phyloP scores from a whole-genome alignment of 805 yeast species.

The Schizosaccharomyces cryophilus region DNA sequence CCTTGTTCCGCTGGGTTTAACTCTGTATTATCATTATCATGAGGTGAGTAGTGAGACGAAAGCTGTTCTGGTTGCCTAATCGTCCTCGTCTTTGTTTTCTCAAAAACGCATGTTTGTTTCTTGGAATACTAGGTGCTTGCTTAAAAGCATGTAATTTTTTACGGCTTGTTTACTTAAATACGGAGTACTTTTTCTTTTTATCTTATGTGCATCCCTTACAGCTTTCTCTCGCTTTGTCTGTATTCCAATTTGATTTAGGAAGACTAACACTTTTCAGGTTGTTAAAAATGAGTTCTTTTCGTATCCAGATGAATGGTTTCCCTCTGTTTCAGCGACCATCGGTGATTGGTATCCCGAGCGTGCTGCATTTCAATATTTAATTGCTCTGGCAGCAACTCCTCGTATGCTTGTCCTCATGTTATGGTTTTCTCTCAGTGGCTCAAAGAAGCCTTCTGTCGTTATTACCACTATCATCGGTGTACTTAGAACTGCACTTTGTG shows the following conservation, averaged over 20 bases:
- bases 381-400: conserved; percentile 59
- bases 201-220: no score
- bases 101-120: neutral
- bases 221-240: no score
- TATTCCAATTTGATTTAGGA: no score
- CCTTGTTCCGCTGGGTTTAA: neutral
- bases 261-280: conserved; percentile 30
- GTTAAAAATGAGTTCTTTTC: conserved; percentile 69
- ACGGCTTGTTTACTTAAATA: no score
- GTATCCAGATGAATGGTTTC: conserved; percentile 87
- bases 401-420: conserved; percentile 6
- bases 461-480: conserved; percentile 30
- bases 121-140: no score
- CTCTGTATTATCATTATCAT: neutral
- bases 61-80: neutral
- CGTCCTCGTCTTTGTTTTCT: no score
- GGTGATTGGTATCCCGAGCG: conserved; percentile 95
- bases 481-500: conserved; percentile 79
- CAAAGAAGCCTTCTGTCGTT: conserved; percentile 17
- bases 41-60: neutral
- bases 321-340: conserved; percentile 87
- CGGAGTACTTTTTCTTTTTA: no score
- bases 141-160: no score
- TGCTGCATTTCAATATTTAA: conserved; percentile 68
- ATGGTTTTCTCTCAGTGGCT: conserved; percentile 6